Conservation (phyloP, 768 basidiomycete genomes). For the Filobasidium floriforme region DNA sequence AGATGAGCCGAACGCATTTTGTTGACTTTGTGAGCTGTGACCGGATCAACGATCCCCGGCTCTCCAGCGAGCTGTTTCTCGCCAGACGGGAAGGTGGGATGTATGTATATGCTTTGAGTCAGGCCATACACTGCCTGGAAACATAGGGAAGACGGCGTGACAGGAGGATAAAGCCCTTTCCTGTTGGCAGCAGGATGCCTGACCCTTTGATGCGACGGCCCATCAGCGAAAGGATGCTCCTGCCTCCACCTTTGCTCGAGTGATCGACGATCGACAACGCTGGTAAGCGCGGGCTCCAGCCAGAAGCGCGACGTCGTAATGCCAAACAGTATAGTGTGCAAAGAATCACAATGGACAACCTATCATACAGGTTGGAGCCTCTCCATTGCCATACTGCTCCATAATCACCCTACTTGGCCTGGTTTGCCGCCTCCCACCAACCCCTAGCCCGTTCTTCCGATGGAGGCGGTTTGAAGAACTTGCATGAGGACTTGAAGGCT, state of each 20-base stretch:
- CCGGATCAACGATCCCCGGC: too few relatives aligned
- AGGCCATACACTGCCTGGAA: not conserved
- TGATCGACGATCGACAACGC: not conserved
- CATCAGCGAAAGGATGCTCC: not conserved
- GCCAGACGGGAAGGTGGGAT: too few relatives aligned
- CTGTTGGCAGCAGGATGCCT: not conserved
- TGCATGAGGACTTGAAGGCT: slow-evolving; percentile 44
- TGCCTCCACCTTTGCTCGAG: not conserved
- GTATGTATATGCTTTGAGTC: not conserved
- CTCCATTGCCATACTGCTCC: too few relatives aligned
- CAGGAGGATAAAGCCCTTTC: not conserved
- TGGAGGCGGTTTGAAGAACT: slow-evolving; percentile 34
- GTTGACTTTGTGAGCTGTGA: slow-evolving; percentile 1
- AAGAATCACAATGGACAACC: not conserved
- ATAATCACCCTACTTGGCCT: slow-evolving; percentile 2
- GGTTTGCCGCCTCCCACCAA: slow-evolving; percentile 43
- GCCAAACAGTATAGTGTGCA: not conserved
- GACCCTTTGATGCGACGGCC: not conserved
- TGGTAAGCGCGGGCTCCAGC: not conserved
- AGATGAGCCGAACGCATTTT: not conserved
- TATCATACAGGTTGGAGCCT: not conserved
- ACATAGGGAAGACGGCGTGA: not conserved
- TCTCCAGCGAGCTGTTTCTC: too few relatives aligned
- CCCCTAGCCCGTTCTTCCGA: slow-evolving; percentile 23
- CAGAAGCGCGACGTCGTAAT: too few relatives aligned